Base-by-base conservation (phyloP, 129 eudicot species). In the Pulicaria dysenterica region DNA sequence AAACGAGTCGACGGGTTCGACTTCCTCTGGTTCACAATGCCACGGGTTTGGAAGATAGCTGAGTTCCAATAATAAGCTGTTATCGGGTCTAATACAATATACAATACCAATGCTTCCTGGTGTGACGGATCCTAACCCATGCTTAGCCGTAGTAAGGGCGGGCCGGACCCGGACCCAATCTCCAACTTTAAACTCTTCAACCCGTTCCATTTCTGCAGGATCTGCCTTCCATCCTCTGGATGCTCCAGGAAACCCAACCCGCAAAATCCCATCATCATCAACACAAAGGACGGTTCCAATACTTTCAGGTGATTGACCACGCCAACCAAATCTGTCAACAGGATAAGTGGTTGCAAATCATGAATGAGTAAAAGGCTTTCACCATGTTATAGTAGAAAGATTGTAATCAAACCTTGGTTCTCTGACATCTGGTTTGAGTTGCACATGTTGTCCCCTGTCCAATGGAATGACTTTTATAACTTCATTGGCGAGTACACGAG, bases 201-300 rank as follows among this genome's bases (percentile, higher is more conserved):
- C 99, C 82, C 99, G 82, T 70, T 86, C 95, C 99, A 94, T 94
- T 82, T 94, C 99, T 68, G 99, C 97, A 58, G 99, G 99, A 68
- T 94, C 99, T 14, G 99, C 99, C 81, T 94, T 94, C 99, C 99
- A 94, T 42, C 99, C 99, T 83, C 99, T 86, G 59, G 99, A 94
- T 70, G 99, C 99, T 87, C 99, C 99, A 72, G 99, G 99, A 82
- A 94, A 94, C 67, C 99, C 99, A 51, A 94, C 97, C 70, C 99
- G 96, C 75, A 94, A 80, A 38, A 94, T 88, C 58, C 99, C 99
- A 70, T 94, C 99, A 77, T 94, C 99, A 81, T 94, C 99, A 68
- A 94, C 99, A 80, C 99, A 90, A 6, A 94, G 85, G 36, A 94
- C 99, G 38, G 99, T 94, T 70, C 99, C 99, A 43, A 88, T 77